A percentile compares a stretch with the other conserved stretches of the same genome.
Conservation (phyloP, 2,329 filamentous ascomycete species). For the Epichloe hybrida region DNA sequence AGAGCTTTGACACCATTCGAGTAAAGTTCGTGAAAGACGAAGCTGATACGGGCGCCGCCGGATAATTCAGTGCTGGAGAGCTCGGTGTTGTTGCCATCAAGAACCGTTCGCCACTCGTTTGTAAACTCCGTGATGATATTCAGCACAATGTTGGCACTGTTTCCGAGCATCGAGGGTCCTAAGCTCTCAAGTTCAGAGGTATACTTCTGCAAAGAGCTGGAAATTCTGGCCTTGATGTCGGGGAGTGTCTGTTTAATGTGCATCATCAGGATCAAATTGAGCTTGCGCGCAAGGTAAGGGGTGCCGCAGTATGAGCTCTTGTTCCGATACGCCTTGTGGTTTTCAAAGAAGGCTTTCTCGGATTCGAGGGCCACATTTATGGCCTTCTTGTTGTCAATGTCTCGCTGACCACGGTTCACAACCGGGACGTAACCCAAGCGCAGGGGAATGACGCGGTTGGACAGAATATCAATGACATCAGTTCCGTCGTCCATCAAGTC, state of each 20-base stretch:
- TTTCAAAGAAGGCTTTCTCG: slow-evolving; percentile 95
- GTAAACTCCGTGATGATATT: slow-evolving; percentile 99
- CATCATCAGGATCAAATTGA: slow-evolving; percentile 99
- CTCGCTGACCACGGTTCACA: slow-evolving; percentile 92
- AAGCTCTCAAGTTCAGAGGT: slow-evolving; percentile 64
- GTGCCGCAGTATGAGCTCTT: slow-evolving; percentile 98
- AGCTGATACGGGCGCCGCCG: slow-evolving; percentile 94
- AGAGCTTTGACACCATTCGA: slow-evolving; percentile 95
- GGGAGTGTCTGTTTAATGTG: slow-evolving; percentile 99
- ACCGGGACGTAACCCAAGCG: slow-evolving; percentile 93
- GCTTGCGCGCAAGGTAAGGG: slow-evolving; percentile 87
- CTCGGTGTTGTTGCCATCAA: slow-evolving; percentile 95
- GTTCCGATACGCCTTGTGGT: slow-evolving; percentile 96
- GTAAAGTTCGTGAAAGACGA: slow-evolving; percentile 98
- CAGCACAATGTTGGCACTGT: slow-evolving; percentile 89
- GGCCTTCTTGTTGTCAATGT: slow-evolving; percentile 96
- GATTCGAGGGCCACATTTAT: slow-evolving; percentile 84
- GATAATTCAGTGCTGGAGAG: slow-evolving; percentile 89
- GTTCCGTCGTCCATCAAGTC: slow-evolving; percentile 98
- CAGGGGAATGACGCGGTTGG: slow-evolving; percentile 90
- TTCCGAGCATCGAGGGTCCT: slow-evolving; percentile 89
- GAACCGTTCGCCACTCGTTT: slow-evolving; percentile 89
- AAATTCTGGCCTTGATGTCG: slow-evolving; percentile 94
- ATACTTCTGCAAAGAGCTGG: slow-evolving; percentile 90
- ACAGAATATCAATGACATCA: slow-evolving; percentile 95